These are phyloP conservation scores for Xylaria curta DNA, from an alignment of 495 filamentous ascomycete species.

Conservation along the genomic window DNA sequence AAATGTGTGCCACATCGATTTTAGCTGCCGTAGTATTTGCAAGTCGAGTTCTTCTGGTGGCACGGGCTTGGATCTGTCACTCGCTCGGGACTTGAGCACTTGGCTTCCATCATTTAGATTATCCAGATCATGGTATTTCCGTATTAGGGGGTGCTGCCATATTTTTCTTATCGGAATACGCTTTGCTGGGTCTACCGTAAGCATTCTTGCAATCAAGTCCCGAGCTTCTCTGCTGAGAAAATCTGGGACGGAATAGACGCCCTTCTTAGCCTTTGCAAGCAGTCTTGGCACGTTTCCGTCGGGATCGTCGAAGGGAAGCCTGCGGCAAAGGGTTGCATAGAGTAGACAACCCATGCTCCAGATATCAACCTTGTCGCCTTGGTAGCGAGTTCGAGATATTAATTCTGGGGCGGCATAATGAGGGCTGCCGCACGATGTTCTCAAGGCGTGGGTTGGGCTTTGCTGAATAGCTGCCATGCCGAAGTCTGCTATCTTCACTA, in stretches of 20 bases:
- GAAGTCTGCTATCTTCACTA: conserved; percentile 94
- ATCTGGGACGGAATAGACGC: conserved; percentile 72
- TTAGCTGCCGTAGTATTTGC: conserved; percentile 81
- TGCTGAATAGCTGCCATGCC: conserved; percentile 97
- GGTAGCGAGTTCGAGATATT: conserved; percentile 72
- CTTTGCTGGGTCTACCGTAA: conserved; percentile 73
- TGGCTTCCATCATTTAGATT: conserved; percentile 49
- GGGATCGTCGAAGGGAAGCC: conserved; percentile 81
- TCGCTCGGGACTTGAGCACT: conserved; percentile 32
- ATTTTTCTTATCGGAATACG: conserved; percentile 80
- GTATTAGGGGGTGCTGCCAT: conserved; percentile 82
- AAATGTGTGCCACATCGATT: conserved; percentile 85
- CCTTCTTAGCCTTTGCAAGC: conserved; percentile 70
- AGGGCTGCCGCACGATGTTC: conserved; percentile 91
- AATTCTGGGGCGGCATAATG: conserved; percentile 97
- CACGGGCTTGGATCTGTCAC: conserved; percentile 42
- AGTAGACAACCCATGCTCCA: conserved; percentile 96
- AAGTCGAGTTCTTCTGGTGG: conserved; percentile 67
- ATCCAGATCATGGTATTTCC: conserved; percentile 75
- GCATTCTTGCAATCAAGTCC: conserved; percentile 76
- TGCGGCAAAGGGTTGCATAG: conserved; percentile 79
- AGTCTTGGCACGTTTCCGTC: conserved; percentile 57
- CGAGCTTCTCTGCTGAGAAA: conserved; percentile 73
- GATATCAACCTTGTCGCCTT: conserved; percentile 83
- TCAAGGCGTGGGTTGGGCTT: conserved; percentile 68